phyloP scores from a whole-genome alignment of 164 flowering plant species.

The Malania oleifera region DNA sequence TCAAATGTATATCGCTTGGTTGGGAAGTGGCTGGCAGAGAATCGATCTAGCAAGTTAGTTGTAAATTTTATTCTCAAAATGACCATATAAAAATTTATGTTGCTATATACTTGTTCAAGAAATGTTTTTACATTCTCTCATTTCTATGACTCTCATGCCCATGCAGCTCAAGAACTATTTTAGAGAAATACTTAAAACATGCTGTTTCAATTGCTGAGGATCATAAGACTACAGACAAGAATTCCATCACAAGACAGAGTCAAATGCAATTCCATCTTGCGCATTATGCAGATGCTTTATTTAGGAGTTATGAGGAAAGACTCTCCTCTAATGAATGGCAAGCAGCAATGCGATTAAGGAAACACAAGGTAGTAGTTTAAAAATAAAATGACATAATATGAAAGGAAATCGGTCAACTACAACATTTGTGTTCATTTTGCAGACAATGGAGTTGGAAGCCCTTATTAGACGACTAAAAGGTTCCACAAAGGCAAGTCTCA shows the following conservation, averaged over 20 bases:
- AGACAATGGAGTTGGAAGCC: slow-evolving; percentile 86
- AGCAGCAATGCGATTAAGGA: slow-evolving; percentile 84
- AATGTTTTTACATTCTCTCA: not conserved
- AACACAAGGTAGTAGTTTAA: slow-evolving; percentile 65
- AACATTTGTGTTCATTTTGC: slow-evolving; percentile 16
- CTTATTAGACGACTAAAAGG: slow-evolving; percentile 60
- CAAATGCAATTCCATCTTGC: slow-evolving; percentile 93
- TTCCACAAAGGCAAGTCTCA: slow-evolving; percentile 61
- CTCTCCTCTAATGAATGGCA: slow-evolving; percentile 90
- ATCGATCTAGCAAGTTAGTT: slow-evolving; percentile 89
- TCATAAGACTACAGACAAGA: slow-evolving; percentile 32
- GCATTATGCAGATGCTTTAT: slow-evolving; percentile 92
- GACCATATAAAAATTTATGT: not conserved
- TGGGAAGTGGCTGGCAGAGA: slow-evolving; percentile 98
- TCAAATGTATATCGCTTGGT: slow-evolving; percentile 83
- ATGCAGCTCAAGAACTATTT: slow-evolving; percentile 85
- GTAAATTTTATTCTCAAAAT: not conserved
- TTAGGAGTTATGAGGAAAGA: slow-evolving; percentile 86
- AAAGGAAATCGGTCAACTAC: not conserved
- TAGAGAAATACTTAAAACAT: slow-evolving; percentile 83
- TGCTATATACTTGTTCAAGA: not conserved
- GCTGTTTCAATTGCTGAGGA: slow-evolving; percentile 69
- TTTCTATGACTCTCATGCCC: slow-evolving; percentile 14
- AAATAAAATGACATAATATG: not conserved
- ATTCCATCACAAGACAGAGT: slow-evolving; percentile 46